A percentile compares a stretch with the other conserved stretches of the same genome.
These are phyloP conservation scores for Fulvia fulva DNA, from an alignment of 2,329 filamentous ascomycete genomes.

Conservation along the genomic window DNA sequence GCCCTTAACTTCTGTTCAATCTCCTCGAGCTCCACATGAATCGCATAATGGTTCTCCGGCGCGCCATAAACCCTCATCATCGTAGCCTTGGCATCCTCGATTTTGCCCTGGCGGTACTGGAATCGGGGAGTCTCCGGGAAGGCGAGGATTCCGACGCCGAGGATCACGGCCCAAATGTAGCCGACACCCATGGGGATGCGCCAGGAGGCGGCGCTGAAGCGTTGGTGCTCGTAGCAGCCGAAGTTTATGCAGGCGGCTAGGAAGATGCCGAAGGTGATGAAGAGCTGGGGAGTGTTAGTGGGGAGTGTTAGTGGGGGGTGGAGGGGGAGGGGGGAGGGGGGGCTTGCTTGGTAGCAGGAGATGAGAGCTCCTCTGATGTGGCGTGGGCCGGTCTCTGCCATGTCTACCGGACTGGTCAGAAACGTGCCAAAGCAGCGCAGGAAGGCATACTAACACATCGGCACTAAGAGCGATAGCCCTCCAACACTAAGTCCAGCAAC, in stretches of 20 bases:
- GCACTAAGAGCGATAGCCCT: constrained; percentile 58
- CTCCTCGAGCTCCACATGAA: constrained; percentile 51
- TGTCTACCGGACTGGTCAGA: constrained; percentile 25
- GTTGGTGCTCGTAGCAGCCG: constrained; percentile 50
- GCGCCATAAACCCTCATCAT: constrained; percentile 55
- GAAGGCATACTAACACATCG: constrained; percentile 51
- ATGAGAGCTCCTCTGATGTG: constrained; percentile 62
- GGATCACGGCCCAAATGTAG: constrained; percentile 54
- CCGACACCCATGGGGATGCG: constrained; percentile 60
- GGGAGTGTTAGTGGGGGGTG: too few species aligned
- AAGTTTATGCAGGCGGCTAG: constrained; percentile 51
- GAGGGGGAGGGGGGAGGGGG: too few species aligned
- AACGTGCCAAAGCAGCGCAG: background rate
- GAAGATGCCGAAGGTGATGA: constrained; percentile 65
- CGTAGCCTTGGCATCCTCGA: constrained; percentile 48
- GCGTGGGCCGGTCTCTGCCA: constrained; percentile 62
- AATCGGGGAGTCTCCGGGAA: constrained; percentile 56
- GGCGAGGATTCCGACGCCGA: constrained; percentile 52
- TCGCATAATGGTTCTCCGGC: constrained; percentile 51
- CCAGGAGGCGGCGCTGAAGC: constrained; percentile 52
- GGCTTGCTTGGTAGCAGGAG: constrained; percentile 50
- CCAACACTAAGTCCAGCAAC: constrained; percentile 64
- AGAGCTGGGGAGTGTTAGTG: constrained; percentile 45
- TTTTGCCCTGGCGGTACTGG: constrained; percentile 53
- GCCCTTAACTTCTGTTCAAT: constrained; percentile 54